Percentiles rank a stretch among this genome's conserved stretches.
These are phyloP conservation scores for Paracorniculantispora psalliotae DNA, from an alignment of 2,329 filamentous ascomycete species.

Conservation along the genomic window DNA sequence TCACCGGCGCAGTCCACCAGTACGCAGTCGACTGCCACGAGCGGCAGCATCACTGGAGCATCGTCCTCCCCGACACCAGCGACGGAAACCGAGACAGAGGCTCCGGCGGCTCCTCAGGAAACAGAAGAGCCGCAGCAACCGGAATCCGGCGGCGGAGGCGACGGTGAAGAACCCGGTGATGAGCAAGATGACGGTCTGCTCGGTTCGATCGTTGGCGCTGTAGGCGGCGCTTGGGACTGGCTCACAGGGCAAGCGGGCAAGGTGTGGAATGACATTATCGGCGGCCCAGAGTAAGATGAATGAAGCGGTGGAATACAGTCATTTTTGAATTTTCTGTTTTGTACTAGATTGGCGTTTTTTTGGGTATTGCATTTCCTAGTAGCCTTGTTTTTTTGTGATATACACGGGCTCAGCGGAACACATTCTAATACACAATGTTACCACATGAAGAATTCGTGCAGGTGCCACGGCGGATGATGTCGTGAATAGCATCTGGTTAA, in stretches of 20 bases:
- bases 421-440: background rate
- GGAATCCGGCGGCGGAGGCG: background rate
- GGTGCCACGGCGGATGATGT: background rate
- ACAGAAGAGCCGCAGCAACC: background rate
- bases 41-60: conserved; percentile 15
- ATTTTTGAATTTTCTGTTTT: background rate
- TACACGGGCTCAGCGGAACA: background rate
- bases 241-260: conserved; percentile 15
- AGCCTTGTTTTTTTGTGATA: background rate
- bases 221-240: conserved; percentile 14
- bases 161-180: background rate
- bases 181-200: background rate
- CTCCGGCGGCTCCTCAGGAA: background rate
- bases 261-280: conserved; percentile 9
- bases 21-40: conserved; percentile 3
- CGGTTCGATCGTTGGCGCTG: background rate
- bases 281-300: background rate
- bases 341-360: conserved; percentile 1
- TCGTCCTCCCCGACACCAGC: background rate
- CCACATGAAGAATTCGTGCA: background rate
- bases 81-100: background rate
- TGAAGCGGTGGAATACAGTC: background rate
- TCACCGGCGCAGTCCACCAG: conserved; percentile 3
- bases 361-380: background rate
- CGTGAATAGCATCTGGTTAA: background rate